phyloP scores from a whole-genome alignment of 768 basidiomycete genomes.

The Collybiopsis luxurians region DNA sequence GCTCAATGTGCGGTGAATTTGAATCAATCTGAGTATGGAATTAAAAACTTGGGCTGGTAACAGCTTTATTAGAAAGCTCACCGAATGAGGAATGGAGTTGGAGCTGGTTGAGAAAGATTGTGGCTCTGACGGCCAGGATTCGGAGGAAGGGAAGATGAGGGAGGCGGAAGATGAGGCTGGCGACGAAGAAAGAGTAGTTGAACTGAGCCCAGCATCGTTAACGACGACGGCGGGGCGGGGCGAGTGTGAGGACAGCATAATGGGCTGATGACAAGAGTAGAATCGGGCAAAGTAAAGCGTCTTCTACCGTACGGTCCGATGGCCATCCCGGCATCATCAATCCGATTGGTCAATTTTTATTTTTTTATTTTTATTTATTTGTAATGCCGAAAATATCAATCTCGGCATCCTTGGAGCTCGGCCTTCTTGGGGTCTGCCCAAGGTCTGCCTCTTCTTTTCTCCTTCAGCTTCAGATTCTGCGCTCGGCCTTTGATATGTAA shows the following conservation, averaged over 20 bases:
- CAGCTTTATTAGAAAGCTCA: neutral
- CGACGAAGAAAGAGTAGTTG: neutral
- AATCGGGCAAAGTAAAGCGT: neutral
- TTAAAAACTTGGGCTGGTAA: neutral
- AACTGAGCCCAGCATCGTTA: neutral
- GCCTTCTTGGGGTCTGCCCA: too few relatives aligned
- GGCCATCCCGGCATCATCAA: too few relatives aligned
- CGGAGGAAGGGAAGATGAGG: neutral
- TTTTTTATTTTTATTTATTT: too few relatives aligned
- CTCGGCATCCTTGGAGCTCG: too few relatives aligned
- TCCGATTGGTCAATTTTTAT: too few relatives aligned
- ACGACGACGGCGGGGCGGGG: neutral
- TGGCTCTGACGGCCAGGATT: neutral
- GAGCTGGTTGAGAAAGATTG: neutral
- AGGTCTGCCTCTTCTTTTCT: neutral
- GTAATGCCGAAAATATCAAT: too few relatives aligned
- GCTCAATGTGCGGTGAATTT: neutral
- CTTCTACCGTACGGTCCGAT: neutral
- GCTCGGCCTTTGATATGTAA: neutral
- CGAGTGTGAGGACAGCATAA: slow-evolving; percentile 5
- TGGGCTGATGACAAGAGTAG: neutral
- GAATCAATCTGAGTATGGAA: neutral
- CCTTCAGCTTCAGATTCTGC: neutral
- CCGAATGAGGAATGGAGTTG: slow-evolving; percentile 5
- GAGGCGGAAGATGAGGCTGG: slow-evolving; percentile 4